Evolutionary conservation across 2,329 filamentous ascomycete genomes (phyloP), one percentile per base, ranked within the genome.

Genomic region (Calonectria henricotiae): DNA sequence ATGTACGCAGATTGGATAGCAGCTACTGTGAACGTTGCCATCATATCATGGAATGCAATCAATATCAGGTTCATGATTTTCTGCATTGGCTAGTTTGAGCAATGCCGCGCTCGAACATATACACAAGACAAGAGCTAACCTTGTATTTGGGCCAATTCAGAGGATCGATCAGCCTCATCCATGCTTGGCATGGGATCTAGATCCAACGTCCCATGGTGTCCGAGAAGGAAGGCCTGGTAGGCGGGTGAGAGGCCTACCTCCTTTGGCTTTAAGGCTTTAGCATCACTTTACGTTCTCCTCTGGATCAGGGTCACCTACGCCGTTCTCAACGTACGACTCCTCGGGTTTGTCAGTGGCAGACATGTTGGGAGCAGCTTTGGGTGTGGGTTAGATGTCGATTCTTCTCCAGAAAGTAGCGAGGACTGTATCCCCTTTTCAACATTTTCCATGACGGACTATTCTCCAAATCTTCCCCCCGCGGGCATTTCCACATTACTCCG

Each of bases 1-100:
- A 85, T 83, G 74, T 87, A 90, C 4, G 87, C 88, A 2, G 86
- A 85, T 69, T 88, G 87, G 71, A 90, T 89, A 5, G 84, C 80
- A 0, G 87, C 83, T 0, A 88, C 87, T 1, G 83, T 87, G 72
- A 90, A 89, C 1, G 87, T 88, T 51, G 84, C 83, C 86, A 90
- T 90, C 79, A 86, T 86, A 32, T 87, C 86, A 67, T 90, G 87
- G 74, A 89, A 88, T 0, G 87, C 86, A 17, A 91, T 87, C 11
- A 90, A 83, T 12, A 84, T 67, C 0, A 91, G 79, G 68, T 90
- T 89, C 65, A 81, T 67, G 0, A 82, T 77, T 85, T 89, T 90
- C 86, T 88, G 69, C 20, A 4, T 23, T 17, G 3, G 2, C 3
- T 6, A 9, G 17, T 68, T 30, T 64, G 25, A n/a, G 25, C 12